A percentile compares a stretch with the other conserved stretches of the same genome.
Conservation (phyloP, 768 basidiomycete species). For the Amanita fuliginea region DNA sequence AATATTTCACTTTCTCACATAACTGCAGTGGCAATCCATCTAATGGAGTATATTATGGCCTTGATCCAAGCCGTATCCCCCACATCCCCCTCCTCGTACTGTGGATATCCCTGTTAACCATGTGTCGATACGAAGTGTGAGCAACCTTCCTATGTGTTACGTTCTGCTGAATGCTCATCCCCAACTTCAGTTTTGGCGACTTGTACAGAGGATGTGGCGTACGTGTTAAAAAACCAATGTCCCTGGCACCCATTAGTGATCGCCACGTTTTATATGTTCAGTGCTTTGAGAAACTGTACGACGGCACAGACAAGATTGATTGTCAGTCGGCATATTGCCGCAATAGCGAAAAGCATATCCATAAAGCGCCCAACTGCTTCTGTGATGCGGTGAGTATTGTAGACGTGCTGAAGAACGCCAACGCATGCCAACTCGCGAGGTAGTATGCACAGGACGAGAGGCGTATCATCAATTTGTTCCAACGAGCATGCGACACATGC, state of each 20-base stretch:
- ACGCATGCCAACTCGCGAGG: neutral
- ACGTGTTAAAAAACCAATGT: constrained; percentile 11
- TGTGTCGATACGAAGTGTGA: constrained; percentile 55
- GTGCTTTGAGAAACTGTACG: constrained; percentile 57
- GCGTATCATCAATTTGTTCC: constrained; percentile 55
- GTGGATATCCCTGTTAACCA: constrained; percentile 11
- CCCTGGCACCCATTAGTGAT: constrained; percentile 6
- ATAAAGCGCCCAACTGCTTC: constrained; percentile 47
- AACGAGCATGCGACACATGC: constrained; percentile 51
- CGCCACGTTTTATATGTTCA: constrained; percentile 13
- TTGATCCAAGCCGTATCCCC: constrained; percentile 12
- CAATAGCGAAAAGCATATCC: constrained; percentile 46
- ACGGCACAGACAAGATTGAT: constrained; percentile 48
- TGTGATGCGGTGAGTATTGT: constrained; percentile 32
- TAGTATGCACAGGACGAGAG: constrained; percentile 36
- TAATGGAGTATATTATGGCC: constrained; percentile 18
- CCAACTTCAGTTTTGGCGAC: constrained; percentile 26
- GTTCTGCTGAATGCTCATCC: neutral
- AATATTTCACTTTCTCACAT: constrained; percentile 12
- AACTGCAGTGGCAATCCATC: constrained; percentile 13
- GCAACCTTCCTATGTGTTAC: constrained; percentile 7
- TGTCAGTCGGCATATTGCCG: constrained; percentile 40
- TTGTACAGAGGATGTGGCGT: constrained; percentile 33
- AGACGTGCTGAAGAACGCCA: neutral
- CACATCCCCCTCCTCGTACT: constrained; percentile 7